These are phyloP conservation scores for Eurotiales sp. DNA, from an alignment of 2,329 filamentous ascomycete genomes.

Conservation along the genomic window DNA sequence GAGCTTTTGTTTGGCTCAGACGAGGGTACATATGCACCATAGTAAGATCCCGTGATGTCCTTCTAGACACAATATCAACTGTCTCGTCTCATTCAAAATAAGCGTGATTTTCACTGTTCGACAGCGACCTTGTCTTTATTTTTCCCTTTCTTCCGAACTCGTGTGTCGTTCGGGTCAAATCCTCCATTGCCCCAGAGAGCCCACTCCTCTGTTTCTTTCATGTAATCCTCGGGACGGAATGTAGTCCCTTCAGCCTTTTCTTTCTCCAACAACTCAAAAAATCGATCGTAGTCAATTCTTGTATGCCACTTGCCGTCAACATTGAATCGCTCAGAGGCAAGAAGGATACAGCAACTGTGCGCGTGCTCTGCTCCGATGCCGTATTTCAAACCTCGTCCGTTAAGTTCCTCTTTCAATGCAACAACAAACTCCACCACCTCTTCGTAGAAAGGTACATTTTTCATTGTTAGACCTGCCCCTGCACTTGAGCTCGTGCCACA, in stretches of 20 bases:
- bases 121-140: not conserved
- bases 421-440: constrained; percentile 81
- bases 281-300: constrained; percentile 81
- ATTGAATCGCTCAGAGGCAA: constrained; percentile 77
- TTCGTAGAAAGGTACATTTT: constrained; percentile 93
- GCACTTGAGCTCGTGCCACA: constrained; percentile 86
- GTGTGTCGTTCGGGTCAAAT: constrained; percentile 84
- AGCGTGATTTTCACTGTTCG: constrained; percentile 9
- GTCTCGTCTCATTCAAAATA: no score
- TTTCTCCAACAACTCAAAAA: constrained; percentile 79
- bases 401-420: constrained; percentile 66
- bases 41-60: no score
- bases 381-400: constrained; percentile 69
- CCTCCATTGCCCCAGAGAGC: constrained; percentile 91
- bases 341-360: constrained; percentile 86
- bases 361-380: constrained; percentile 93
- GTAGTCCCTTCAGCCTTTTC: constrained; percentile 53
- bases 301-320: constrained; percentile 83
- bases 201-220: constrained; percentile 88
- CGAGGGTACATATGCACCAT: no score
- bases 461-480: constrained; percentile 87
- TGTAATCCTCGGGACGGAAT: constrained; percentile 87
- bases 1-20: no score
- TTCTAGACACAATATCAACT: no score
- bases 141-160: constrained; percentile 77